These are phyloP conservation scores for Parastagonospora avenae DNA, from an alignment of 2,329 filamentous ascomycete genomes.

Conservation along the genomic window DNA sequence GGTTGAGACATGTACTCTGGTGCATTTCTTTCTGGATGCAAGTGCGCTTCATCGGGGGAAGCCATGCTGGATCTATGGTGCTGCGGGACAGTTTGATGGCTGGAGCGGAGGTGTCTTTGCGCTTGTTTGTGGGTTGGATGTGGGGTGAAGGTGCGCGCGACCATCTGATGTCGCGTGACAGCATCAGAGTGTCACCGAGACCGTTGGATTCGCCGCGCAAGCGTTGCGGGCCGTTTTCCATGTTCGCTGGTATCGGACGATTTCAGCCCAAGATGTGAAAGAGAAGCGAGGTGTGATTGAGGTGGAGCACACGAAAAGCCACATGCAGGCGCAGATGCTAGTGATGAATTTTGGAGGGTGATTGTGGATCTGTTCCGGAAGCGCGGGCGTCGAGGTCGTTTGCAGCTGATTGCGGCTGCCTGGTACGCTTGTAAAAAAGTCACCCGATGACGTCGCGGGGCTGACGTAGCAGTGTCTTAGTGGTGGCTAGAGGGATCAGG, in stretches of 20 bases:
- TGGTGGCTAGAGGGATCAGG: conserved; percentile 1
- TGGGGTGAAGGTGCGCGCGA: conserved; percentile 13
- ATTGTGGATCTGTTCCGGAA: conserved; percentile 1
- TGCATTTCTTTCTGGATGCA: conserved; percentile 17
- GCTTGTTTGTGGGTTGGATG: conserved; percentile 12
- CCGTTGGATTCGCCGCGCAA: conserved; percentile 27
- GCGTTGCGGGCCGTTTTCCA: conserved; percentile 15
- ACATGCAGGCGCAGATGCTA: conserved; percentile 23
- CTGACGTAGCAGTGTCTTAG: conserved; percentile 19
- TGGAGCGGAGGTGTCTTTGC: conserved; percentile 6
- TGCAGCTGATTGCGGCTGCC: conserved; percentile 30
- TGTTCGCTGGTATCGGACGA: conserved; percentile 6
- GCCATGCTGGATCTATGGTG: conserved; percentile 18
- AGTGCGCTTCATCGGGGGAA: conserved; percentile 11
- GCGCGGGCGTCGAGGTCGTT: conserved; percentile 4
- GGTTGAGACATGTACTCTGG: conserved; percentile 31
- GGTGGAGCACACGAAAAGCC: conserved; percentile 10
- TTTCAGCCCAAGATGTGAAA: not conserved
- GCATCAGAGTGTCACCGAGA: conserved; percentile 18
- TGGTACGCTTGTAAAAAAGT: conserved; percentile 30
- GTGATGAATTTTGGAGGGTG: conserved; percentile 14
- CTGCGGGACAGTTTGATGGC: conserved; percentile 10
- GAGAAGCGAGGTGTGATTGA: not conserved
- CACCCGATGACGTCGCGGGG: conserved; percentile 38
- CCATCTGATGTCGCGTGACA: conserved; percentile 20